Evolutionary conservation across 1,284 basidiomycete species (phyloP).

Genomic region (Cutaneotrichosporon sp.): DNA sequence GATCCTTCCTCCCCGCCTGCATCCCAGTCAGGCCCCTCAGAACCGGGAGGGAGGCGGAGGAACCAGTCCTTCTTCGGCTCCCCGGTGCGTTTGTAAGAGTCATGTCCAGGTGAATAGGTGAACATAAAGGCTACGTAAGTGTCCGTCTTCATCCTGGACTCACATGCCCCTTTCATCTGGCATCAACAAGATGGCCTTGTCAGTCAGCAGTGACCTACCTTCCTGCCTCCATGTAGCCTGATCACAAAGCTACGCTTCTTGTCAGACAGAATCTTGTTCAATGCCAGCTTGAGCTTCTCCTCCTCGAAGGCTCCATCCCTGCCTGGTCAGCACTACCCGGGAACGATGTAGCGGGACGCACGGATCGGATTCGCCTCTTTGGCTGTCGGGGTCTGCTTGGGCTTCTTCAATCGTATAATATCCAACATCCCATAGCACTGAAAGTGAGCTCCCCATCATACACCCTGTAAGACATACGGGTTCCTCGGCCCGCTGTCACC

Average conservation of each 20-base stretch:
- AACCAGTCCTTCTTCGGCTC: slow-evolving; percentile 40
- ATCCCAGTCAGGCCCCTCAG: slow-evolving; percentile 38
- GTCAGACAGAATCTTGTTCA: slow-evolving; percentile 1
- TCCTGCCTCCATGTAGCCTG: slow-evolving; percentile 16
- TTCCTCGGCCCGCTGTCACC: slow-evolving; percentile 46
- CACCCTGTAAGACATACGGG: too few relatives aligned
- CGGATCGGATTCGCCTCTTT: neutral
- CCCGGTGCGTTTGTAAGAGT: slow-evolving; percentile 24
- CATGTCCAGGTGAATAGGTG: slow-evolving; percentile 33
- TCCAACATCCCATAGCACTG: slow-evolving; percentile 47
- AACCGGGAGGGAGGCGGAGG: slow-evolving; percentile 31
- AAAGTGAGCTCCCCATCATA: neutral
- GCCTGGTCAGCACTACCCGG: neutral
- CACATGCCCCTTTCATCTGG: neutral
- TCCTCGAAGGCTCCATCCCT: slow-evolving; percentile 11
- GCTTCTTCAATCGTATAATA: slow-evolving; percentile 32
- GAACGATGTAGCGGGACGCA: neutral
- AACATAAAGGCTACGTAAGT: slow-evolving; percentile 19
- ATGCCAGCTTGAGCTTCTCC: slow-evolving; percentile 9
- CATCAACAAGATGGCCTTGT: neutral
- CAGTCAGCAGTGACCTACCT: slow-evolving; percentile 2
- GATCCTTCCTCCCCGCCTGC: slow-evolving; percentile 36
- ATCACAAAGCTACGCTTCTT: neutral
- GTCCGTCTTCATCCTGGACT: neutral
- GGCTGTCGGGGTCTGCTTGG: slow-evolving; percentile 26